Percentiles rank a stretch among this genome's conserved stretches.
Evolutionary conservation across 129 eudicot genomes (phyloP).

Genomic region (Sambucus nigra): DNA sequence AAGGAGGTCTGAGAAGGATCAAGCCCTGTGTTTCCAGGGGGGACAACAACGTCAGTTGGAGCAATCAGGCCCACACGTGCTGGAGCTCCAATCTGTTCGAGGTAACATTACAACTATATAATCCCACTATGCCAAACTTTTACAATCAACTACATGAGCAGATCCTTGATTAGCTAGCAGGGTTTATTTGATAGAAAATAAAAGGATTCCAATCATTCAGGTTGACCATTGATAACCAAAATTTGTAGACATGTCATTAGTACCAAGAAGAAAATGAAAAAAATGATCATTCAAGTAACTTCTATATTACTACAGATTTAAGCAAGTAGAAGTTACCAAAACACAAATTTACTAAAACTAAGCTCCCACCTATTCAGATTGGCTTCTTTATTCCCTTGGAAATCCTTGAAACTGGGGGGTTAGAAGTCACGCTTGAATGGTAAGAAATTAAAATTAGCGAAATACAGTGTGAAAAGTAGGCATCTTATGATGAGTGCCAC

Average conservation of each 20-base stretch:
- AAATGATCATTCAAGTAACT: neutral
- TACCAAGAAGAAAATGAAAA: neutral
- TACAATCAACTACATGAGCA: neutral
- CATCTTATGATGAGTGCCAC: neutral
- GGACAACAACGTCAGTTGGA: constrained; percentile 41
- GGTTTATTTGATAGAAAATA: too few relatives aligned
- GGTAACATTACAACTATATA: neutral
- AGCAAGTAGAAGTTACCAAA: too few relatives aligned
- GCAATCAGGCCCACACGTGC: constrained; percentile 49
- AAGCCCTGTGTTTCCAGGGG: constrained; percentile 43
- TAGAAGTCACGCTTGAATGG: too few relatives aligned
- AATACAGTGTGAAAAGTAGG: neutral
- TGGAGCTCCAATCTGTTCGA: constrained; percentile 39
- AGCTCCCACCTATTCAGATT: too few relatives aligned
- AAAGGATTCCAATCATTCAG: neutral
- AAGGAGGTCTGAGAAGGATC: constrained; percentile 47
- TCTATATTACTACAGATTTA: too few relatives aligned
- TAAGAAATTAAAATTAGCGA: too few relatives aligned
- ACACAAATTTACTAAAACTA: too few relatives aligned
- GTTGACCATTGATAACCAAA: neutral
- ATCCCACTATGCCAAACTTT: neutral
- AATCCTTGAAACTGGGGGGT: too few relatives aligned
- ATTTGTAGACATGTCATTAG: neutral
- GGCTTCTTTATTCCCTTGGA: too few relatives aligned
- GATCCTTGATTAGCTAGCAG: neutral